Percentiles rank a stretch among this genome's conserved stretches.
Evolutionary conservation across 2,329 filamentous ascomycete genomes (phyloP).

Genomic region (Colletotrichum horii): DNA sequence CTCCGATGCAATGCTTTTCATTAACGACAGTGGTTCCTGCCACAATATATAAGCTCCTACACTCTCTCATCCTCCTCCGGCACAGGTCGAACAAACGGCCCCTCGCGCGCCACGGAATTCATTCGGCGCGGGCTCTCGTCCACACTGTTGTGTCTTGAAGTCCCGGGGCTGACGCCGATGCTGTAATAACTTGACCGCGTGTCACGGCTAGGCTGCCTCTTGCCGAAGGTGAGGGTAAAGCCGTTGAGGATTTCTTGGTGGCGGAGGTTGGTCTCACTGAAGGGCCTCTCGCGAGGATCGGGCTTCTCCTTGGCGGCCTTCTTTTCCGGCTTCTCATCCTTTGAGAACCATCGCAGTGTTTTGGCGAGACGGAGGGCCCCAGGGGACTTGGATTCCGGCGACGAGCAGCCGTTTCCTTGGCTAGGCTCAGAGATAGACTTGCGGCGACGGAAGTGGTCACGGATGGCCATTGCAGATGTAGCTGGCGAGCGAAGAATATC

Average conservation of each 20-base stretch:
- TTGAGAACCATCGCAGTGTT: slow-evolving; percentile 24
- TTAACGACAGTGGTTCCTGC: not conserved
- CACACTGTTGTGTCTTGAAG: slow-evolving; percentile 43
- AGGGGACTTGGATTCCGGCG: slow-evolving; percentile 10
- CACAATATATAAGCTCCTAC: not conserved
- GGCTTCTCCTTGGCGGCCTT: slow-evolving; percentile 27
- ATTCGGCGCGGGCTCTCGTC: slow-evolving; percentile 23
- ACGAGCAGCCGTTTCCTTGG: slow-evolving; percentile 35
- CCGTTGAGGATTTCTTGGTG: slow-evolving; percentile 52
- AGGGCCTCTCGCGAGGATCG: slow-evolving; percentile 49
- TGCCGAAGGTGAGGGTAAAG: slow-evolving; percentile 52
- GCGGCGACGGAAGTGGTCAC: slow-evolving; percentile 47
- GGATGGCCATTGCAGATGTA: slow-evolving; percentile 41
- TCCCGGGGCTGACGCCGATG: slow-evolving; percentile 46
- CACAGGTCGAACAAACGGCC: not conserved
- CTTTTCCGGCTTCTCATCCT: slow-evolving; percentile 33
- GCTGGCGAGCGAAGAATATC: not conserved
- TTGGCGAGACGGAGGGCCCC: slow-evolving; percentile 20
- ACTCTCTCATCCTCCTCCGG: slow-evolving; percentile 12
- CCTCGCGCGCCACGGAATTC: not conserved
- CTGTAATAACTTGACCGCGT: slow-evolving; percentile 12
- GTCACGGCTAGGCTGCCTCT: slow-evolving; percentile 1
- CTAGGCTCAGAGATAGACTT: slow-evolving; percentile 38
- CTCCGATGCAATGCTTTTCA: slow-evolving; percentile 2
- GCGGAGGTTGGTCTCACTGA: slow-evolving; percentile 49